Conservation (phyloP, 164 flowering plant species). For the Stephania japonica region DNA sequence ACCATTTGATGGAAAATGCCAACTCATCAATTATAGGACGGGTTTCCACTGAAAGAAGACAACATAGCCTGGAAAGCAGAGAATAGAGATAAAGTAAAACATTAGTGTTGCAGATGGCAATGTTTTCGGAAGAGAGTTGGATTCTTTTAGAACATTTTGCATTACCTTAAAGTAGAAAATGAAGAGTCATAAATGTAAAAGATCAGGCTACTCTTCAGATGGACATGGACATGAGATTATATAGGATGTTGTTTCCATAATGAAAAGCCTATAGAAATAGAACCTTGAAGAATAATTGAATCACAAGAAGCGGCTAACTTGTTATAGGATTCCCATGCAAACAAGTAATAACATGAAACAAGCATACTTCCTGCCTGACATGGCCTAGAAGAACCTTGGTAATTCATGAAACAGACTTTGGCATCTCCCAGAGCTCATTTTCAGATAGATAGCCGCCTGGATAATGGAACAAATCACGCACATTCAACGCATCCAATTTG, state of each 20-base stretch:
- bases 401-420: not conserved
- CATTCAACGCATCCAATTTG: not conserved
- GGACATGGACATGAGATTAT: not conserved
- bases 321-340: not conserved
- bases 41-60: not conserved
- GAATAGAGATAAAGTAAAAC: not conserved
- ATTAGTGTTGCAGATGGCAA: not conserved
- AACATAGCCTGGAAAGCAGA: not conserved
- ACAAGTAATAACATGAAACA: not conserved
- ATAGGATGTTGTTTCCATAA: not conserved
- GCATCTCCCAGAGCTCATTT: not conserved
- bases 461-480: not conserved
- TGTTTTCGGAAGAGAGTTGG: not conserved
- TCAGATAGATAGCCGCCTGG: not conserved
- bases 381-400: conserved; percentile 1
- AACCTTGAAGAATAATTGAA: not conserved
- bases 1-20: not conserved
- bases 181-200: not conserved
- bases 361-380: not conserved
- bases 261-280: not conserved
- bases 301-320: not conserved
- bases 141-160: not conserved
- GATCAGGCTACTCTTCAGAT: not conserved
- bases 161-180: not conserved
- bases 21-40: not conserved